A percentile compares a stretch with the other conserved stretches of the same genome.
Evolutionary conservation across 495 filamentous ascomycete genomes (phyloP).

Genomic region (Trypethelium eluteriae): DNA sequence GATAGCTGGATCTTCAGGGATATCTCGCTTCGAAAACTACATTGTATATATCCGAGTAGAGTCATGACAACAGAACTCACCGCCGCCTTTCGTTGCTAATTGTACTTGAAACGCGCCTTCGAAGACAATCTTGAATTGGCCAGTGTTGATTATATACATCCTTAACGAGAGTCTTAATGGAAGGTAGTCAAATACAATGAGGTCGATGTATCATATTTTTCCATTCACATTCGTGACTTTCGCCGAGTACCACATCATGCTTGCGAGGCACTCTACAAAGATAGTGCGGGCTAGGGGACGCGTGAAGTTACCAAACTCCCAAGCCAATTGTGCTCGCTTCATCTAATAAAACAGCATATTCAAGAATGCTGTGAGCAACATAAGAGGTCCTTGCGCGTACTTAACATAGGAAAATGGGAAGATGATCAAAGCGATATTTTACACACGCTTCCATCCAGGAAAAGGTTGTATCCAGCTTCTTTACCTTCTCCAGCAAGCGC

Average conservation of each 20-base stretch:
- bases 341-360: not conserved
- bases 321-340: not conserved
- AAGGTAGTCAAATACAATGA: too few relatives aligned
- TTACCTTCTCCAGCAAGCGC: conserved; percentile 17
- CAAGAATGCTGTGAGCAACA: not conserved
- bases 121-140: too few relatives aligned
- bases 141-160: too few relatives aligned
- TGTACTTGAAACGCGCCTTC: too few relatives aligned
- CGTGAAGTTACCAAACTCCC: not conserved
- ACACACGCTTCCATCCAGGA: conserved; percentile 81
- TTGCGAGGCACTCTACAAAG: too few relatives aligned
- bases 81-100: too few relatives aligned
- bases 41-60: not conserved
- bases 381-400: not conserved
- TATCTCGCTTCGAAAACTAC: not conserved
- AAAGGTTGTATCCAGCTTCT: conserved; percentile 51
- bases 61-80: too few relatives aligned
- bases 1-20: not conserved
- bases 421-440: conserved; percentile 95
- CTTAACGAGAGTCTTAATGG: too few relatives aligned
- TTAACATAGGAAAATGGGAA: not conserved
- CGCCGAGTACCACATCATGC: too few relatives aligned
- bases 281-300: not conserved
- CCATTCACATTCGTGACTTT: too few relatives aligned
- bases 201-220: too few relatives aligned